Evolutionary conservation across 805 yeast genomes (phyloP).

Genomic region (Spathaspora passalidarum): DNA sequence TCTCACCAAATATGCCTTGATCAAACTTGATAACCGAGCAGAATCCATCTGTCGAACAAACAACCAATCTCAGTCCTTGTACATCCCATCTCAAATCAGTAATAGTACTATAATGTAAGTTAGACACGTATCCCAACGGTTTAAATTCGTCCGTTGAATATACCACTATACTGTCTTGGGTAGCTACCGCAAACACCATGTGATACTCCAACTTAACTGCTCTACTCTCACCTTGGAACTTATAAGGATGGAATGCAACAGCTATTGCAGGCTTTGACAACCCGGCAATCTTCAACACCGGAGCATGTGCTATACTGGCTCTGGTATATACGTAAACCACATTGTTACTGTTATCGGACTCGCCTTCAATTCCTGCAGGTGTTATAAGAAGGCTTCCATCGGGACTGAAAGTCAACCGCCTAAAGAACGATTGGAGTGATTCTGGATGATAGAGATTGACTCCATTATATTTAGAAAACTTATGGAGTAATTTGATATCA

Average conservation of each 20-base stretch:
- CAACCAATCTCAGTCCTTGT: slow-evolving; percentile 67
- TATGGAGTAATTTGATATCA: slow-evolving; percentile 14
- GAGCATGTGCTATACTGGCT: slow-evolving; percentile 61
- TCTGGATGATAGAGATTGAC: slow-evolving; percentile 69
- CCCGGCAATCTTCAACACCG: slow-evolving; percentile 78
- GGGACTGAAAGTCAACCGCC: slow-evolving; percentile 83
- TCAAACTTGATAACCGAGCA: slow-evolving; percentile 66
- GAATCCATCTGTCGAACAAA: slow-evolving; percentile 91
- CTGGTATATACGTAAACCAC: slow-evolving; percentile 82
- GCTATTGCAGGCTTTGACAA: slow-evolving; percentile 82
- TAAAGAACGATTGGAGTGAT: slow-evolving; percentile 83
- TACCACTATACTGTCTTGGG: slow-evolving; percentile 77
- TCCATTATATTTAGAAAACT: slow-evolving; percentile 11
- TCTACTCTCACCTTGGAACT: slow-evolving; percentile 38
- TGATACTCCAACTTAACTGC: slow-evolving; percentile 67
- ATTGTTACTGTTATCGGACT: slow-evolving; percentile 43
- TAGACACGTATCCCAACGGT: slow-evolving; percentile 73
- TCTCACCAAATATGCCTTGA: slow-evolving; percentile 53
- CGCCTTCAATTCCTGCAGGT: slow-evolving; percentile 62
- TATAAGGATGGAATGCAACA: slow-evolving; percentile 68
- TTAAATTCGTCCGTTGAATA: slow-evolving; percentile 72
- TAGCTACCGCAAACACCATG: slow-evolving; percentile 88
- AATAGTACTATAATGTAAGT: slow-evolving; percentile 82
- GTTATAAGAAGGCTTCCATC: slow-evolving; percentile 81
- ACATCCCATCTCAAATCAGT: slow-evolving; percentile 86